Conservation (phyloP, 2,329 filamentous ascomycete species). For the Sordariomycetes sp. region DNA sequence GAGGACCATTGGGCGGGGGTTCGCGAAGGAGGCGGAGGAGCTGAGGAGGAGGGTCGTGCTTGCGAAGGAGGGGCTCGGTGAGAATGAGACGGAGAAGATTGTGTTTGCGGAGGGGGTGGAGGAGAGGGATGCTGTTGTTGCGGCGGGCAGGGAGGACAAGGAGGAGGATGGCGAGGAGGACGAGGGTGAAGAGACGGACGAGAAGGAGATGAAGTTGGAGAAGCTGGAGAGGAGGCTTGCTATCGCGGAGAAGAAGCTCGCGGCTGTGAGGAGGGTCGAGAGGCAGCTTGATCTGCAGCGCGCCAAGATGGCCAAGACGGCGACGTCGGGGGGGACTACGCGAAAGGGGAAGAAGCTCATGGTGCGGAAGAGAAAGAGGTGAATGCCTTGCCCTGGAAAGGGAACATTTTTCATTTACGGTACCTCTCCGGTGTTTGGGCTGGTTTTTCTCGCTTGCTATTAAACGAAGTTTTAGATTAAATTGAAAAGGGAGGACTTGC, state of each 20-base stretch:
- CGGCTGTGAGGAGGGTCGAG: conserved; percentile 41
- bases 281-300: conserved; percentile 42
- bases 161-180: conserved; percentile 18
- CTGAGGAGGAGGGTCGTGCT: conserved; percentile 41
- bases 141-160: conserved; percentile 17
- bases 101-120: conserved; percentile 20
- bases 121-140: conserved; percentile 15
- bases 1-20: conserved; percentile 46
- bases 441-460: neutral
- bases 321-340: conserved; percentile 44
- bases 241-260: conserved; percentile 38
- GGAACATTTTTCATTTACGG: too few species aligned
- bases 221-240: conserved; percentile 35
- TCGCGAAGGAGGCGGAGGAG: conserved; percentile 39
- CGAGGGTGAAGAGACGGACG: conserved; percentile 11
- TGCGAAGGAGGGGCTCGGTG: conserved; percentile 14
- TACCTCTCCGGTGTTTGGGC: too few species aligned
- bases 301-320: conserved; percentile 52
- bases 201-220: conserved; percentile 17
- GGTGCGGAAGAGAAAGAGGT: conserved; percentile 49
- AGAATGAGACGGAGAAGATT: conserved; percentile 20
- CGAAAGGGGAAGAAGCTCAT: conserved; percentile 50
- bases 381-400: conserved; percentile 9
- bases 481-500: neutral
- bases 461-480: neutral